Evolutionary conservation across 106 monocot species (phyloP).

Genomic region (Agapanthus africanus): DNA sequence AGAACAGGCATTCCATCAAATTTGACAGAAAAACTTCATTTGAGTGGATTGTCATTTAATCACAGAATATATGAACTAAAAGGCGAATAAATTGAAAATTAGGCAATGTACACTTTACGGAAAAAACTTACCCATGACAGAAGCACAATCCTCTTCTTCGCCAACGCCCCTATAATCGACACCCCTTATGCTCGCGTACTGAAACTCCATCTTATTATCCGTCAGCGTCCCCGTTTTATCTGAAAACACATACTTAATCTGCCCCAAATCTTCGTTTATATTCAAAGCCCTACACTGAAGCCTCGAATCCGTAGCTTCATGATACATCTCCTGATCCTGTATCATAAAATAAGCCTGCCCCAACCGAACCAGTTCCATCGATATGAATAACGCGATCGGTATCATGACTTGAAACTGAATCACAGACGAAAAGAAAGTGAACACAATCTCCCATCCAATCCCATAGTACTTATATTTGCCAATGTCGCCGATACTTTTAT

Average conservation of each 20-base stretch:
- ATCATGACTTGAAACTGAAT: conserved; percentile 83
- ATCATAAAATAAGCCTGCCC: conserved; percentile 89
- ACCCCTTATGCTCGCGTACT: conserved; percentile 51
- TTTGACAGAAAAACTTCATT: not conserved
- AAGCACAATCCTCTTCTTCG: not conserved
- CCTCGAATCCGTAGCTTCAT: conserved; percentile 32
- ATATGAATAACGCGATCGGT: conserved; percentile 81
- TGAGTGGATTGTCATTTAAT: not conserved
- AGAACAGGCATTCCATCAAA: no score
- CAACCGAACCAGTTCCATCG: conserved; percentile 80
- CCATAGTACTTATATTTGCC: conserved; percentile 55
- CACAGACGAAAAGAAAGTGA: conserved; percentile 62
- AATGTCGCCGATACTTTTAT: not conserved
- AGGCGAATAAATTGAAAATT: not conserved
- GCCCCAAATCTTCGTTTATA: conserved; percentile 94
- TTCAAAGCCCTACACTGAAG: conserved; percentile 91
- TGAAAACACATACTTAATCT: conserved; percentile 91
- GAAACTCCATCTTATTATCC: conserved; percentile 97
- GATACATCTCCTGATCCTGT: conserved; percentile 48
- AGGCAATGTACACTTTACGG: not conserved
- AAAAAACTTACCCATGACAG: conserved; percentile 18
- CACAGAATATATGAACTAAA: not conserved
- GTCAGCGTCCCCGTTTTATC: conserved; percentile 93
- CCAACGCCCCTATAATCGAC: conserved; percentile 38
- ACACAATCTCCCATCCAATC: conserved; percentile 40